Evolutionary conservation across 306 rosid species (phyloP).

Genomic region (Ziziphus jujuba): DNA sequence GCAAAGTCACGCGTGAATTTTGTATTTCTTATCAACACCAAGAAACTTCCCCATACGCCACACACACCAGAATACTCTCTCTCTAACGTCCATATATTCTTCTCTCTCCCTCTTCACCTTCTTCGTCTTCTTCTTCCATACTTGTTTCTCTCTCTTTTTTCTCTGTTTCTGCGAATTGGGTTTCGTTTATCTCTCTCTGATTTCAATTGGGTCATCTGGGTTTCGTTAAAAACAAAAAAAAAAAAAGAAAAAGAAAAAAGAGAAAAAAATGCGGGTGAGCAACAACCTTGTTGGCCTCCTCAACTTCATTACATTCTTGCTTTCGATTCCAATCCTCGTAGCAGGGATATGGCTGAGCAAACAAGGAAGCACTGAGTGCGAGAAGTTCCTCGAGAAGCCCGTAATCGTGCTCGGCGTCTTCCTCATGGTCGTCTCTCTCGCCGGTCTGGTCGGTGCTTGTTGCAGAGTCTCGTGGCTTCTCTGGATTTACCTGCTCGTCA

Average conservation of each 20-base stretch:
- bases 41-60: too few species aligned
- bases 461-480: slow-evolving; percentile 66
- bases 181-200: background rate
- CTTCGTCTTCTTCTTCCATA: background rate
- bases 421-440: slow-evolving; percentile 59
- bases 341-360: slow-evolving; percentile 65
- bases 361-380: slow-evolving; percentile 62
- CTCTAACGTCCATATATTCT: background rate
- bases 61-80: too few species aligned
- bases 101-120: background rate
- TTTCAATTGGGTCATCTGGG: background rate
- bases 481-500: slow-evolving; percentile 70
- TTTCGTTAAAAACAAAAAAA: background rate
- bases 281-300: slow-evolving; percentile 66
- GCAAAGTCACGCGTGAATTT: too few species aligned
- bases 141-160: background rate
- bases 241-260: too few species aligned
- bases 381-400: slow-evolving; percentile 60
- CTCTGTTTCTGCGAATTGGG: background rate
- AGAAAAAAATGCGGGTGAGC: slow-evolving; percentile 39
- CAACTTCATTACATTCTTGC: slow-evolving; percentile 57
- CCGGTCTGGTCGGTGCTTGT: slow-evolving; percentile 78
- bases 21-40: too few species aligned
- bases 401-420: slow-evolving; percentile 61
- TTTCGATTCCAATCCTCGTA: slow-evolving; percentile 62